These are phyloP conservation scores for Coix lacrymajobi DNA, from an alignment of 176 grass and related monocot species.

Conservation along the genomic window DNA sequence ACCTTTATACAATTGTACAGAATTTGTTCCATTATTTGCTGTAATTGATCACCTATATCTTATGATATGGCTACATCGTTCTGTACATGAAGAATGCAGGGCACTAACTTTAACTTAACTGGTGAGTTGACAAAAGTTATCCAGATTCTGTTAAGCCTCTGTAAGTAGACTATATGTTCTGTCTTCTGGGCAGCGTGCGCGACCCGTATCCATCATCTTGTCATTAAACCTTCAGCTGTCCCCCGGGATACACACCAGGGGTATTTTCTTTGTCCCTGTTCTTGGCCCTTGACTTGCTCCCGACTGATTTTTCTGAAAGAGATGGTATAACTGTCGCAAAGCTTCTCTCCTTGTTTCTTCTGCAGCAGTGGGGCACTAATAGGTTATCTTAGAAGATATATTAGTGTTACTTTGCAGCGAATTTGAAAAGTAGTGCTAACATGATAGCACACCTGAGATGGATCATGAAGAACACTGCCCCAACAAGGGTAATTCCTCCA, in stretches of 20 bases:
- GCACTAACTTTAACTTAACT: background rate
- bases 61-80: background rate
- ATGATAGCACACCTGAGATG: constrained; percentile 43
- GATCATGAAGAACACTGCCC: constrained; percentile 48
- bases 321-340: constrained; percentile 29
- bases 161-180: background rate
- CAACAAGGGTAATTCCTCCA: constrained; percentile 51
- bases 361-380: constrained; percentile 18
- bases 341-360: constrained; percentile 40
- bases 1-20: background rate
- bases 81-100: constrained; percentile 10
- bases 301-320: constrained; percentile 30
- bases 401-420: background rate
- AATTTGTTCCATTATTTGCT: background rate
- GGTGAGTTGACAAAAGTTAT: constrained; percentile 1
- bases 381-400: background rate
- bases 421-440: background rate
- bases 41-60: background rate
- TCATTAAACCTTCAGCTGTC: constrained; percentile 47
- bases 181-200: background rate
- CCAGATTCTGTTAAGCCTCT: background rate
- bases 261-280: constrained; percentile 21
- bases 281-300: constrained; percentile 14
- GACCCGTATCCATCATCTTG: background rate
- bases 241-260: constrained; percentile 30